Percentiles rank a stretch among this genome's conserved stretches.
Evolutionary conservation across 176 grass and related monocot species (phyloP).

Genomic region (Areca catechu): DNA sequence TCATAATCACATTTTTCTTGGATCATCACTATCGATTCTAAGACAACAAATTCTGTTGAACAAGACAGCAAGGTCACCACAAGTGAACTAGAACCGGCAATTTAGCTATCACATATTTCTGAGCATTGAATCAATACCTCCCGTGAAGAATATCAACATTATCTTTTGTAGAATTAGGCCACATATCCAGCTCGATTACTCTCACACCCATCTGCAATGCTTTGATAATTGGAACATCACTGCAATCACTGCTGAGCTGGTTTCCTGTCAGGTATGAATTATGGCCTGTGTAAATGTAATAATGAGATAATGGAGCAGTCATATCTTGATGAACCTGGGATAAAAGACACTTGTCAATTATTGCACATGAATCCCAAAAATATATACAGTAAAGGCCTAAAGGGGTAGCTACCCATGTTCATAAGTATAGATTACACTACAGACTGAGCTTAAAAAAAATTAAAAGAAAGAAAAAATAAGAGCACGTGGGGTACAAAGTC

Average conservation of each 20-base stretch:
- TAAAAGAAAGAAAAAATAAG: too few species aligned
- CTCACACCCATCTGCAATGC: constrained; percentile 67
- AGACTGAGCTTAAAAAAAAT: too few species aligned
- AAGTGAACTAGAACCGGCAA: too few species aligned
- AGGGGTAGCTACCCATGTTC: too few species aligned
- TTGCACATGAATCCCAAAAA: too few species aligned
- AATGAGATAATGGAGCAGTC: constrained; percentile 69
- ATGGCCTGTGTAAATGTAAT: constrained; percentile 79
- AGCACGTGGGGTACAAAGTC: too few species aligned
- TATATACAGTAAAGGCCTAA: too few species aligned
- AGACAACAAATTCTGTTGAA: too few species aligned
- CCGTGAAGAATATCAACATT: constrained; percentile 75
- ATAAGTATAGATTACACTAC: too few species aligned
- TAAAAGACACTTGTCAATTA: background rate
- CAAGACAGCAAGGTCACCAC: too few species aligned
- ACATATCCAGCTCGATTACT: constrained; percentile 94
- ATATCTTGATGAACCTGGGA: constrained; percentile 87
- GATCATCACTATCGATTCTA: too few species aligned
- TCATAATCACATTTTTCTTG: too few species aligned
- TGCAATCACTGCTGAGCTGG: constrained; percentile 89
- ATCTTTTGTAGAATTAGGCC: constrained; percentile 70
- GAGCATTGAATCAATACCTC: constrained; percentile 30
- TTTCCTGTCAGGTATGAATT: constrained; percentile 94
- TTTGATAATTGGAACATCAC: constrained; percentile 72
- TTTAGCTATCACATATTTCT: background rate